phyloP scores from a whole-genome alignment of 306 rosid species.

The Prunus davidiana region DNA sequence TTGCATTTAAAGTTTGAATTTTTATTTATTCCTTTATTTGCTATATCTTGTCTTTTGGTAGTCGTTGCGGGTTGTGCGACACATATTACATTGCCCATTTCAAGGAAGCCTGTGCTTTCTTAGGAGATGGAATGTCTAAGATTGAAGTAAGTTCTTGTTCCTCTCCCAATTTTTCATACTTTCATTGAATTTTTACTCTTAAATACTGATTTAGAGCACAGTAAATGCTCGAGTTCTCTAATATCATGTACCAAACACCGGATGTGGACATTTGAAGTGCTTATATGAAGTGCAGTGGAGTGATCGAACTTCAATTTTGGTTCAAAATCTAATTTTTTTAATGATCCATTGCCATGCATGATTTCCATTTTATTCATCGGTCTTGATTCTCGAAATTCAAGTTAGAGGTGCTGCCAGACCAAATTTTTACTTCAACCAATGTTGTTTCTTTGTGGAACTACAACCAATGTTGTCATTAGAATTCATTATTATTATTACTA shows the following conservation, averaged over 20 bases:
- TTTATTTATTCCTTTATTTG: background rate
- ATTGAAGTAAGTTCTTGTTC: constrained; percentile 61
- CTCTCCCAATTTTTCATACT: background rate
- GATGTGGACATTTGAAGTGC: background rate
- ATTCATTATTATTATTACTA: too few relatives aligned
- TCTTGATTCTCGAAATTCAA: background rate
- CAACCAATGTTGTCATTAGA: too few relatives aligned
- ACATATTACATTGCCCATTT: constrained; percentile 96
- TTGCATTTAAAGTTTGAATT: background rate
- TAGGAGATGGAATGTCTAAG: constrained; percentile 96
- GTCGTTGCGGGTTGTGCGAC: constrained; percentile 91
- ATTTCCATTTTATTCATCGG: background rate
- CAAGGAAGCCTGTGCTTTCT: constrained; percentile 93
- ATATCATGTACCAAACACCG: background rate
- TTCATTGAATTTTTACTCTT: background rate
- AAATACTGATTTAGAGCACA: background rate
- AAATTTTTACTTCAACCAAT: background rate
- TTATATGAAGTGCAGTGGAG: background rate
- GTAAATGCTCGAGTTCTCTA: background rate
- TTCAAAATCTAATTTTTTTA: background rate
- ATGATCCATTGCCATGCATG: background rate
- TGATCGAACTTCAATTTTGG: background rate
- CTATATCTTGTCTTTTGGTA: constrained; percentile 26
- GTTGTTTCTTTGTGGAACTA: background rate
- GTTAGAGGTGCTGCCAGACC: background rate